Conservation (phyloP, 306 rosid genomes). For the Benincasa hispida region DNA sequence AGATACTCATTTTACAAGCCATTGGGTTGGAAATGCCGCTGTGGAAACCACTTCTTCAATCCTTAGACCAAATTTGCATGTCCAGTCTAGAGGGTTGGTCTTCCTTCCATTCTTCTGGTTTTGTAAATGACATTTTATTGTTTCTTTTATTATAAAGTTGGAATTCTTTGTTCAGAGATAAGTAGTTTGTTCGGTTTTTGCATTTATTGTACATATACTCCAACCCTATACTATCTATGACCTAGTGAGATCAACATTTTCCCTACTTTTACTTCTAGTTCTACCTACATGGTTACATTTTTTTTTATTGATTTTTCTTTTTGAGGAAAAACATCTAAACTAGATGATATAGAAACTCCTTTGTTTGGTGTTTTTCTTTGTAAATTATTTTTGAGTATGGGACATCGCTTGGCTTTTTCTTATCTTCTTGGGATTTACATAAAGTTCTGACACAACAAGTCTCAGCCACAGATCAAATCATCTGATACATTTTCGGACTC, state of each 20-base stretch:
- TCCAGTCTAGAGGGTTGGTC: neutral
- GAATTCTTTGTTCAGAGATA: neutral
- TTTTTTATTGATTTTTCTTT: neutral
- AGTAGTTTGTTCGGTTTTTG: neutral
- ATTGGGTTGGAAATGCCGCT: constrained; percentile 88
- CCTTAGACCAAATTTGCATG: constrained; percentile 28
- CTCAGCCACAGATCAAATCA: constrained; percentile 1
- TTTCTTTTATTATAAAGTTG: neutral
- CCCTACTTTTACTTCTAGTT: neutral
- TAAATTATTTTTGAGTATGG: neutral
- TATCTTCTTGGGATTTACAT: constrained; percentile 27
- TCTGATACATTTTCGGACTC: neutral
- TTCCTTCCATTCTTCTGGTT: neutral
- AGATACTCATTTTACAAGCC: constrained; percentile 95
- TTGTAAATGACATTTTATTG: neutral
- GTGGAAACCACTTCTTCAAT: constrained; percentile 66
- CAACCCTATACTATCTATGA: neutral
- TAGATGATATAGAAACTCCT: neutral
- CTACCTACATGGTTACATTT: neutral
- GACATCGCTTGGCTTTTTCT: neutral
- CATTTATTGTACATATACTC: constrained; percentile 4
- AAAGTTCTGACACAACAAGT: neutral
- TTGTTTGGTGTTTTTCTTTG: neutral
- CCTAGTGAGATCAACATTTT: neutral
- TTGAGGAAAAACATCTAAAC: neutral